phyloP scores from a whole-genome alignment of 495 filamentous ascomycete genomes.

The Aspergillus hancockii region DNA sequence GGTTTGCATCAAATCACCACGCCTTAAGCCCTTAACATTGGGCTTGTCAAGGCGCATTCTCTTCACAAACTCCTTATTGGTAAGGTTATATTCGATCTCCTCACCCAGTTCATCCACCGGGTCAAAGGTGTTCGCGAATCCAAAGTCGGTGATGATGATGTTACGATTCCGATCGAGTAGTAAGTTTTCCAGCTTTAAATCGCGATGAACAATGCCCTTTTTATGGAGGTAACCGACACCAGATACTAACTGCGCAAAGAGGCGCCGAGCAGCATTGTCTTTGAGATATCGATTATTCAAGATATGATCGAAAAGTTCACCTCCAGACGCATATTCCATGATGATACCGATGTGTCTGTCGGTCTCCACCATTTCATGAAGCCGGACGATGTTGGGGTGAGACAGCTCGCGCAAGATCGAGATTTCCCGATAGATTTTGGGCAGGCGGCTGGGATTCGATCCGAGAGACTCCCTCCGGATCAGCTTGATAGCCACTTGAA shows the following conservation, averaged over 20 bases:
- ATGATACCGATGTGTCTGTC: slow-evolving; percentile 97
- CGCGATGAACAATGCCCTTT: slow-evolving; percentile 97
- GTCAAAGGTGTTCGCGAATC: slow-evolving; percentile 97
- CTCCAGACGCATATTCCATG: slow-evolving; percentile 95
- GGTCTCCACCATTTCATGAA: slow-evolving; percentile 98
- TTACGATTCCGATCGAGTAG: slow-evolving; percentile 94
- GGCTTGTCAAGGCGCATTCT: slow-evolving; percentile 72
- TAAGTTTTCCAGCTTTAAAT: slow-evolving; percentile 96
- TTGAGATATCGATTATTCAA: slow-evolving; percentile 94
- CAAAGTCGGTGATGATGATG: slow-evolving; percentile 99
- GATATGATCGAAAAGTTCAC: slow-evolving; percentile 98
- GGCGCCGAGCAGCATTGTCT: slow-evolving; percentile 81
- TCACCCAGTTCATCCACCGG: slow-evolving; percentile 83
- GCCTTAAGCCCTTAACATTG: slow-evolving; percentile 81
- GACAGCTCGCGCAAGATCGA: slow-evolving; percentile 80
- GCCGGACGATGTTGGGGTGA: slow-evolving; percentile 94
- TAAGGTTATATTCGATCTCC: slow-evolving; percentile 84
- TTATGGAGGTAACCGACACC: slow-evolving; percentile 98
- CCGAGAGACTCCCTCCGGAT: slow-evolving; percentile 89
- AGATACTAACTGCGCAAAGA: slow-evolving; percentile 96
- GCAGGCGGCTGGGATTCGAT: slow-evolving; percentile 79
- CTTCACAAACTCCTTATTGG: slow-evolving; percentile 83
- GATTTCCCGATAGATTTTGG: slow-evolving; percentile 97
- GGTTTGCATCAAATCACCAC: slow-evolving; percentile 62
- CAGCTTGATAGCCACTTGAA: slow-evolving; percentile 97